Evolutionary conservation across 2,329 filamentous ascomycete genomes (phyloP).

Genomic region (Epichloe gansuensis): DNA sequence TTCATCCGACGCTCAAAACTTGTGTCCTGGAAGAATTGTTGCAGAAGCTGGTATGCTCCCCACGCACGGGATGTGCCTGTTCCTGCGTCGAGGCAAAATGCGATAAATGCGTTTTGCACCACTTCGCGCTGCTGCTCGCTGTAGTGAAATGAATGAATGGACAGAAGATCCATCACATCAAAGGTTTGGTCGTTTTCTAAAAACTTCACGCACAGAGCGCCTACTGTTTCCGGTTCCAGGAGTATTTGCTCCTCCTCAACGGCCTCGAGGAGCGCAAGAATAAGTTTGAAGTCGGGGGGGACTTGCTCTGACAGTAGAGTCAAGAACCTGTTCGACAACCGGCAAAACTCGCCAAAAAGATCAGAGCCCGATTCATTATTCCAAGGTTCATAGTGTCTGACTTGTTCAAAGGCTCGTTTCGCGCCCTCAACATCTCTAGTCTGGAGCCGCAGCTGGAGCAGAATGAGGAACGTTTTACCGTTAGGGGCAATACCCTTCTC

Average conservation of each 20-base stretch:
- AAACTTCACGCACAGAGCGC: conserved; percentile 59
- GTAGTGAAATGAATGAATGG: conserved; percentile 58
- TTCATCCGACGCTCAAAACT: conserved; percentile 50
- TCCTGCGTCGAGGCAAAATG: conserved; percentile 50
- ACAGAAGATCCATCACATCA: conserved; percentile 72
- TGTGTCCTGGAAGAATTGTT: conserved; percentile 53
- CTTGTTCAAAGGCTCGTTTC: conserved; percentile 46
- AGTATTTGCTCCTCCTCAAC: conserved; percentile 56
- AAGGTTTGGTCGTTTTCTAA: conserved; percentile 63
- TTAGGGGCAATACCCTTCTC: conserved; percentile 55
- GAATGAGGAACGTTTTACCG: conserved; percentile 56
- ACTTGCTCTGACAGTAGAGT: conserved; percentile 49
- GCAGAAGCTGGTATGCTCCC: conserved; percentile 53
- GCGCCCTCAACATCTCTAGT: conserved; percentile 61
- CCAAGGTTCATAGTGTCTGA: conserved; percentile 21
- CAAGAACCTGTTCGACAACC: conserved; percentile 58
- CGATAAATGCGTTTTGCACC: conserved; percentile 52
- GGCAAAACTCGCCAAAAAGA: conserved; percentile 37
- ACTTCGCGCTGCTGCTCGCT: conserved; percentile 54
- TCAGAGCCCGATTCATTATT: conserved; percentile 32
- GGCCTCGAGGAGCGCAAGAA: conserved; percentile 60
- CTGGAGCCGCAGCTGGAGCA: conserved; percentile 64
- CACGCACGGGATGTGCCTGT: conserved; percentile 52
- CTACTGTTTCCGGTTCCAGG: conserved; percentile 63
- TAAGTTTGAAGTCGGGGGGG: conserved; percentile 50